phyloP scores from a whole-genome alignment of 805 yeast genomes.

The Hanseniaspora taiwanica region DNA sequence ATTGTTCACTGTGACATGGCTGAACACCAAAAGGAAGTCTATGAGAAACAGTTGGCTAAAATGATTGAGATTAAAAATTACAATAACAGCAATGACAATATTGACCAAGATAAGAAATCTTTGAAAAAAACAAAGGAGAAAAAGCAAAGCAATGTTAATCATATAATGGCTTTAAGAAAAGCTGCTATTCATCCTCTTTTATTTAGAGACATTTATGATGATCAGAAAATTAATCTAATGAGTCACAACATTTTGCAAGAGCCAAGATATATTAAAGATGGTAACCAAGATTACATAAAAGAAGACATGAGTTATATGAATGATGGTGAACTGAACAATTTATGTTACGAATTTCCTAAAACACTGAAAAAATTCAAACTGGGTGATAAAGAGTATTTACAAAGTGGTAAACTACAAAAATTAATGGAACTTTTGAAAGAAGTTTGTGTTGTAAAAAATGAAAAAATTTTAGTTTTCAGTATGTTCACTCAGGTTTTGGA shows the following conservation, averaged over 20 bases:
- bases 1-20: constrained; percentile 56
- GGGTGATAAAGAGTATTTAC: constrained; percentile 39
- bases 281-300: constrained; percentile 60
- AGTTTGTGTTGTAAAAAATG: constrained; percentile 37
- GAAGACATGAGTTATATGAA: constrained; percentile 96
- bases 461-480: constrained; percentile 72
- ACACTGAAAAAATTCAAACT: constrained; percentile 43
- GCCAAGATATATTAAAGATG: constrained; percentile 56
- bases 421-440: constrained; percentile 44
- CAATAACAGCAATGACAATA: no score
- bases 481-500: constrained; percentile 88
- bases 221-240: constrained; percentile 48
- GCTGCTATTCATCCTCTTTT: constrained; percentile 87
- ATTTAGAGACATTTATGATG: constrained; percentile 54
- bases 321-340: constrained; percentile 70
- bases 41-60: constrained; percentile 32
- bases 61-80: constrained; percentile 19
- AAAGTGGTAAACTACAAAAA: constrained; percentile 62
- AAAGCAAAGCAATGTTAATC: constrained; percentile 33
- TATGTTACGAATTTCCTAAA: constrained; percentile 63
- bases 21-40: constrained; percentile 40
- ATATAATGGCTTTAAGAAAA: constrained; percentile 80
- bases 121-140: constrained; percentile 13
- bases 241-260: constrained; percentile 68
- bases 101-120: constrained; percentile 11